Percentiles rank a stretch among this genome's conserved stretches.
These are phyloP conservation scores for Fusarium phyllophilum DNA, from an alignment of 2,329 filamentous ascomycete species.

Conservation along the genomic window DNA sequence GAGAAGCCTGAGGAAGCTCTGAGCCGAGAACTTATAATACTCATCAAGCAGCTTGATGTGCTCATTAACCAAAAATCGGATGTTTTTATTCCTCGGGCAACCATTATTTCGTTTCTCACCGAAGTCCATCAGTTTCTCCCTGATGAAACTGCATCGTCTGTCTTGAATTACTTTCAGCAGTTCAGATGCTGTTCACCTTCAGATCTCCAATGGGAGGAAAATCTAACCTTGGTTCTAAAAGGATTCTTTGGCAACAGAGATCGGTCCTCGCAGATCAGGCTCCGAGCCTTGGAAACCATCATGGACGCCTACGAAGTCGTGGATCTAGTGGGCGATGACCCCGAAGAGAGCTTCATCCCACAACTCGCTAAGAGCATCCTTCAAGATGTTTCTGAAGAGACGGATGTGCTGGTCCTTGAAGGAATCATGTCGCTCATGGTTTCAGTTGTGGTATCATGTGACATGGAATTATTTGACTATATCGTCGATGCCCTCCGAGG, in stretches of 20 bases:
- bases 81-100: conserved; percentile 71
- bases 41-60: conserved; percentile 62
- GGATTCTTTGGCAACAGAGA: conserved; percentile 71
- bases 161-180: conserved; percentile 74
- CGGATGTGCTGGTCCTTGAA: conserved; percentile 71
- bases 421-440: conserved; percentile 72
- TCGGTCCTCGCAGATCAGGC: conserved; percentile 70
- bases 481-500: conserved; percentile 63
- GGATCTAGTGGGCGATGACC: conserved; percentile 67
- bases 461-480: conserved; percentile 67
- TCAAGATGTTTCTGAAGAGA: conserved; percentile 69
- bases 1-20: conserved; percentile 52
- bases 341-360: conserved; percentile 65
- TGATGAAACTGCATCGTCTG: conserved; percentile 70
- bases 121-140: conserved; percentile 70
- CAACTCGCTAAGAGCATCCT: conserved; percentile 71
- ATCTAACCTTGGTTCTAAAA: conserved; percentile 68
- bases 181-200: conserved; percentile 78
- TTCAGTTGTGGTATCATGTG: conserved; percentile 69
- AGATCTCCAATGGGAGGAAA: conserved; percentile 73
- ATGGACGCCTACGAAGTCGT: conserved; percentile 69
- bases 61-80: conserved; percentile 56
- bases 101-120: conserved; percentile 74
- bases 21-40: conserved; percentile 54
- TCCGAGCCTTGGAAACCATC: conserved; percentile 70